Evolutionary conservation across 2,329 filamentous ascomycete species (phyloP).

Genomic region (Dactylellina haptotyla): DNA sequence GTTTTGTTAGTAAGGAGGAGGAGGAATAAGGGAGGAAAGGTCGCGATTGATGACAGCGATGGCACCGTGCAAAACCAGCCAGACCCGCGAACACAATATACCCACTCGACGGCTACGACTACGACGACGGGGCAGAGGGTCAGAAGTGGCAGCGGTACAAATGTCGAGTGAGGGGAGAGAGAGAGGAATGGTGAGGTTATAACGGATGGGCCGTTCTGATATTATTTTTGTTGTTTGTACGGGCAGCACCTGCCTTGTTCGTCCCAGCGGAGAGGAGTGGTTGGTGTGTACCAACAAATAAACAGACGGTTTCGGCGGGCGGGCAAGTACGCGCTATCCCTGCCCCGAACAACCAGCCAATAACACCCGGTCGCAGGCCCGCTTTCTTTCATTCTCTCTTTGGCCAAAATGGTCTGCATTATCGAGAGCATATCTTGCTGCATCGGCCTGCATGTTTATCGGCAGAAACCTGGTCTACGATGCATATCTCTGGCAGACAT

Average conservation of each 20-base stretch:
- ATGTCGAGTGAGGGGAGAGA: constrained; percentile 28
- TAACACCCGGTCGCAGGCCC: too few species aligned
- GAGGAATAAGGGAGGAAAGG: neutral
- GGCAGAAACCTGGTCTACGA: too few species aligned
- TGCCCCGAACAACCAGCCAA: constrained; percentile 43
- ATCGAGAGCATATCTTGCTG: too few species aligned
- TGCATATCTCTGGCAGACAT: too few species aligned
- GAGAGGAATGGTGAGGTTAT: constrained; percentile 17
- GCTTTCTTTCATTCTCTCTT: neutral
- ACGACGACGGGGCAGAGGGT: neutral
- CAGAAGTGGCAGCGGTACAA: constrained; percentile 1
- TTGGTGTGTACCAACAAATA: constrained; percentile 52
- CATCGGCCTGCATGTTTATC: too few species aligned
- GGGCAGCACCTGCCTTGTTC: neutral
- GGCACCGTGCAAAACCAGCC: constrained; percentile 8
- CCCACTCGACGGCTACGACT: neutral
- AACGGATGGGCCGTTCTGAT: neutral
- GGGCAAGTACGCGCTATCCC: constrained; percentile 42
- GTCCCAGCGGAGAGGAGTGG: neutral
- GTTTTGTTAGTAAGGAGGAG: neutral
- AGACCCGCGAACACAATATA: neutral
- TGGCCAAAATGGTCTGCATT: neutral
- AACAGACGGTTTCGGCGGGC: constrained; percentile 45
- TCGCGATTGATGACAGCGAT: neutral
- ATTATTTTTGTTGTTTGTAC: constrained; percentile 41